A percentile compares a stretch with the other conserved stretches of the same genome.
These are phyloP conservation scores for Parasarocladium wereldwijsianum DNA, from an alignment of 2,329 filamentous ascomycete genomes.

Conservation along the genomic window DNA sequence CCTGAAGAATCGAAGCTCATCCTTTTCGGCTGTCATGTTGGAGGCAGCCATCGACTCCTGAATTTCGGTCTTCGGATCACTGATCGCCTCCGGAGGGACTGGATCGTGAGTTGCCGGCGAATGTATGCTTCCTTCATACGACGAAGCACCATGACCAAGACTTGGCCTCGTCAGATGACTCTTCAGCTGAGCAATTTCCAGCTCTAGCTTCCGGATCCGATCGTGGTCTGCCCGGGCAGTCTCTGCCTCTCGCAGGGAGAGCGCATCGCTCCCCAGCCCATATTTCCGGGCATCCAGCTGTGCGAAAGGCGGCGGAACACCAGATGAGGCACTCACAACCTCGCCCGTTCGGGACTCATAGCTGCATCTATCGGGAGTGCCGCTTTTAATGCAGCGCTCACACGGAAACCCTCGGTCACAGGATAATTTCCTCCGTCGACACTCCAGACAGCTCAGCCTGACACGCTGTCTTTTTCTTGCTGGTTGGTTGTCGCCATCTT, in stretches of 20 bases:
- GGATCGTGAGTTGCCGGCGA: conserved; percentile 29
- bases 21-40: conserved; percentile 27
- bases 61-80: conserved; percentile 21
- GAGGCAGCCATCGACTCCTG: conserved; percentile 24
- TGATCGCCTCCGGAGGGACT: conserved; percentile 2
- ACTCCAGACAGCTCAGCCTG: conserved; percentile 44
- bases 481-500: conserved; percentile 8
- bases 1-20: conserved; percentile 41
- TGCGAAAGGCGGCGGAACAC: conserved; percentile 26
- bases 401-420: conserved; percentile 48
- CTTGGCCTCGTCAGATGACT: conserved; percentile 29
- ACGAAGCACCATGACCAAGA: conserved; percentile 16
- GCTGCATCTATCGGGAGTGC: conserved; percentile 43
- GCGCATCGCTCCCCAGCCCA: conserved; percentile 16
- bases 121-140: conserved; percentile 33
- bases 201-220: conserved; percentile 42
- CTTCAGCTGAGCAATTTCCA: conserved; percentile 43
- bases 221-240: conserved; percentile 35
- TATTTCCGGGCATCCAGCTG: conserved; percentile 24
- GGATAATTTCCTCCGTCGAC: conserved; percentile 44
- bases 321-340: conserved; percentile 30
- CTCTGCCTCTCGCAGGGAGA: conserved; percentile 21
- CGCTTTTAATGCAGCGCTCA: conserved; percentile 47
- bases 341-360: conserved; percentile 42
- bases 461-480: conserved; percentile 44